These are phyloP conservation scores for Corniculantispora saksenae DNA, from an alignment of 2,329 filamentous ascomycete species.

Conservation along the genomic window DNA sequence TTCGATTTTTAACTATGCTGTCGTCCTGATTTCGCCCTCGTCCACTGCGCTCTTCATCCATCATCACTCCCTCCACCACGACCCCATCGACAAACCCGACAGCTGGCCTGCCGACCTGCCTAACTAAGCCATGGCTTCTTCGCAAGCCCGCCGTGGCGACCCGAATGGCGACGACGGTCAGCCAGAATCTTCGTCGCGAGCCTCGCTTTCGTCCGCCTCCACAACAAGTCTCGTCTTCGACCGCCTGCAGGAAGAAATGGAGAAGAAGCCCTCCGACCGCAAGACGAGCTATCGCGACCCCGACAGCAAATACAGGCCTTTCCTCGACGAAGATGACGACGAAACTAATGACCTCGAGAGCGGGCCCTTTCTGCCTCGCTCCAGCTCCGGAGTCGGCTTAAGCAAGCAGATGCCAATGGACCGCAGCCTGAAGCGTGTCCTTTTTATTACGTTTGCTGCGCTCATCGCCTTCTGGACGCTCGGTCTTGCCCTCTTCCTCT, in stretches of 20 bases:
- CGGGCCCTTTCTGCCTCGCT: constrained; percentile 51
- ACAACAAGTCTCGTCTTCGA: constrained; percentile 84
- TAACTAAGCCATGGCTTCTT: constrained; percentile 7
- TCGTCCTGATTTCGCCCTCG: constrained; percentile 8
- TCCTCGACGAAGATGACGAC: constrained; percentile 33
- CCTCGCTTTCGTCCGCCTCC: constrained; percentile 74
- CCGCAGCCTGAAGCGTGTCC: constrained; percentile 60
- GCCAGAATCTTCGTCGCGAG: constrained; percentile 44
- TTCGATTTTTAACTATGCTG: background rate
- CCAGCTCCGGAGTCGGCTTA: constrained; percentile 32
- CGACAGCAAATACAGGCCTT: constrained; percentile 45
- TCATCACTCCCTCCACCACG: background rate
- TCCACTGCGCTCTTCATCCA: background rate
- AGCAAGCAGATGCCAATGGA: constrained; percentile 65
- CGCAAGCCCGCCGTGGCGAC: background rate
- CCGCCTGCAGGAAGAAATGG: constrained; percentile 62
- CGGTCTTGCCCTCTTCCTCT: constrained; percentile 67
- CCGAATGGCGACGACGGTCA: constrained; percentile 4
- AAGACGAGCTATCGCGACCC: constrained; percentile 14
- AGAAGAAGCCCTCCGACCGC: constrained; percentile 31
- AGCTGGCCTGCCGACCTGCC: background rate
- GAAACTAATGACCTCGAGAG: constrained; percentile 45
- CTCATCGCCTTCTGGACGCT: constrained; percentile 69
- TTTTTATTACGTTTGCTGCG: constrained; percentile 62
- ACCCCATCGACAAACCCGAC: background rate